Base-by-base conservation (phyloP, 176 grass and related monocot genomes). In the Chrysopogon serrulatus region DNA sequence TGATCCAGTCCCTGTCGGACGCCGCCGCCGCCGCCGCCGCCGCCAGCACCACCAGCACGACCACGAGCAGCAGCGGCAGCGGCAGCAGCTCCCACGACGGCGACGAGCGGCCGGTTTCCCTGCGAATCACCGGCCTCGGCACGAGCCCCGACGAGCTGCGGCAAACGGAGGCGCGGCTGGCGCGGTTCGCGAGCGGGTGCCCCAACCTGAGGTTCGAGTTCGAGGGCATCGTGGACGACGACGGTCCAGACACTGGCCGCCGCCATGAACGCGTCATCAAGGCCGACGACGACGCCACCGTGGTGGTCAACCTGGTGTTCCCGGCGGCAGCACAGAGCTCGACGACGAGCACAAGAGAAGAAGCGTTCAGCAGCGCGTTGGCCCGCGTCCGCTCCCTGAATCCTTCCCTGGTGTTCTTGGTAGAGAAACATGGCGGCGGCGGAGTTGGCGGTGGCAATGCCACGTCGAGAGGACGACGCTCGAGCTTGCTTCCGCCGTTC, bases 1-100 rank as follows among this genome's bases (percentile, higher is more conserved):
- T 98, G 6, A 94, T 98, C 76, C 92, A 98, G 73, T 98, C 95
- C 45, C 73, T 98, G 13, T 93, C 88, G 5, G 69, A 91, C 56
- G 82, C 85, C 68, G 84, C 88, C 23, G 41, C 19, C 19, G 5
- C 90, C 8, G 7, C 7, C 42, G 1, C 64, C n/a, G n/a, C n/a
- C n/a, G n/a, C n/a, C n/a, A n/a, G n/a, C n/a, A n/a, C n/a, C n/a
- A n/a, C n/a, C 8, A 68, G 41, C 63, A 71, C 74, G 1, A 80
- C 30, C 35, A 23, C 51, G 21, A 39, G n/a, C n/a, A n/a, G n/a
- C n/a, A n/a, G n/a, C n/a, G n/a, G n/a, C n/a, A n/a, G n/a, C 75
- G 4, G 37, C 36, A 2, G 14, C 41, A 62, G 24, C 68, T 30
- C 67, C 65, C 7, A 26, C 44, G 71, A 39, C 65, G 27, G 27